Evolutionary conservation across 305 asterid species (phyloP), one percentile per base, ranked within the genome.

Genomic region (Fraxinus floribunda): DNA sequence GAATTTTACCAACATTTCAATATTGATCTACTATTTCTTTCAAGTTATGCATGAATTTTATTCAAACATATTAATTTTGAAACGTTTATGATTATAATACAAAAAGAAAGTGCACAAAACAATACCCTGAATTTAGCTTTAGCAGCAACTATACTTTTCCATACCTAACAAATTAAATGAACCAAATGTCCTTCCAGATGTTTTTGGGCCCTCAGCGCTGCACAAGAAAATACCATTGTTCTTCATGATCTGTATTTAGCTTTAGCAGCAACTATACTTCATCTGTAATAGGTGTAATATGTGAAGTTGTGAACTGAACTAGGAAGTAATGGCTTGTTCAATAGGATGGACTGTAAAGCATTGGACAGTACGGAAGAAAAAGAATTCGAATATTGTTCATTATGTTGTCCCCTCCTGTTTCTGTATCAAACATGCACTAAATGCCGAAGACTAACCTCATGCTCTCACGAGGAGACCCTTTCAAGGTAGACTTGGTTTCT

Each of bases 401-500:
- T 62, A 22, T 7, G 22, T 3, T 22, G 6, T 20, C 1, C 29
- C 24, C 15, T 62, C 72, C 13, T 22, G 3, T 60, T 1, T n/a
- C 3, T 16, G 7, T 5, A 16, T 15, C 24, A 16, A 72, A 44
- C 64, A 46, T 41, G 75, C 79, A 20, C 70, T 60, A 52, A 85
- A 75, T 72, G 66, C 77, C 52, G 57, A 77, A 81, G 83, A 83
- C 90, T 77, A 83, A 94, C 98, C 97, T 89, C 88, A 89, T 79
- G 71, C 90, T 86, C 80, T 92, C 85, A 64, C 82, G 91, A 4
- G 89, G 89, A 85, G 93, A 85, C 88, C 95, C 97, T 86, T 92
- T 93, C 92, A 93, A 87, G 57, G 98, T 90, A 29, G 98, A 93
- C 88, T 92, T 94, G 77, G 98, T 93, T 89, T 96, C 99, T 13